Percentiles rank a stretch among this genome's conserved stretches.
Conservation (phyloP, 768 basidiomycete species). For the Psilocybe tampanensis region DNA sequence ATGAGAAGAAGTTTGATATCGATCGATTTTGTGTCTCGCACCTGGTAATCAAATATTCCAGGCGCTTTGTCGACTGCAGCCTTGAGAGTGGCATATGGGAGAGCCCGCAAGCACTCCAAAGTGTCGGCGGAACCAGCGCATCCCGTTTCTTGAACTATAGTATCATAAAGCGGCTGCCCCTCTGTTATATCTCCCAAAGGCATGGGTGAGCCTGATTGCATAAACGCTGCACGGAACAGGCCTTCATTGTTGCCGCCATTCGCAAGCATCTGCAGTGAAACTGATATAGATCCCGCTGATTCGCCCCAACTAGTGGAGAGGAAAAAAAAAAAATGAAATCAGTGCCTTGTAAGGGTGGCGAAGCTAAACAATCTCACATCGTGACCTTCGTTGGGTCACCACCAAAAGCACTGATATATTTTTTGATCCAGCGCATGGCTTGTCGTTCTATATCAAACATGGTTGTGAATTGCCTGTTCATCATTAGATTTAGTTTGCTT, state of each 20-base stretch:
- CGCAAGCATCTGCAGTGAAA: conserved; percentile 49
- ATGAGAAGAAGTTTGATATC: not conserved
- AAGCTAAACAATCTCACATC: no score
- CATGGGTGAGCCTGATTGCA: conserved; percentile 45
- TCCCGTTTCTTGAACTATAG: conserved; percentile 35
- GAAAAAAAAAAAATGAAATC: no score
- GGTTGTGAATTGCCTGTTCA: no score
- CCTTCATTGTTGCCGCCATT: conserved; percentile 47
- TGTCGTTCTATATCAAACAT: conserved; percentile 44
- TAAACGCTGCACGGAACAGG: conserved; percentile 51
- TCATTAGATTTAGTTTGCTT: no score
- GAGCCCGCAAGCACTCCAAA: conserved; percentile 40
- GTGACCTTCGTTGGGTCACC: conserved; percentile 65
- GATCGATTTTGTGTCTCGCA: conserved; percentile 6
- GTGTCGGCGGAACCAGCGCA: conserved; percentile 38
- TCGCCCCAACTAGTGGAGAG: conserved; percentile 35
- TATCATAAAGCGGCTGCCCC: conserved; percentile 48
- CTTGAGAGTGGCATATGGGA: conserved; percentile 37
- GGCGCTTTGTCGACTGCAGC: conserved; percentile 43
- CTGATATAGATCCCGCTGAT: conserved; percentile 56
- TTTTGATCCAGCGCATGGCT: conserved; percentile 67
- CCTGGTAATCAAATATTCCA: conserved; percentile 41
- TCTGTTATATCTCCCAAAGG: conserved; percentile 44
- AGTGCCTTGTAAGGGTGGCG: no score
- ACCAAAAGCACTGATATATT: conserved; percentile 57